These are phyloP conservation scores for Discostella stelligera DNA, from an alignment of 352 stramenopile species.

Conservation along the genomic window DNA sequence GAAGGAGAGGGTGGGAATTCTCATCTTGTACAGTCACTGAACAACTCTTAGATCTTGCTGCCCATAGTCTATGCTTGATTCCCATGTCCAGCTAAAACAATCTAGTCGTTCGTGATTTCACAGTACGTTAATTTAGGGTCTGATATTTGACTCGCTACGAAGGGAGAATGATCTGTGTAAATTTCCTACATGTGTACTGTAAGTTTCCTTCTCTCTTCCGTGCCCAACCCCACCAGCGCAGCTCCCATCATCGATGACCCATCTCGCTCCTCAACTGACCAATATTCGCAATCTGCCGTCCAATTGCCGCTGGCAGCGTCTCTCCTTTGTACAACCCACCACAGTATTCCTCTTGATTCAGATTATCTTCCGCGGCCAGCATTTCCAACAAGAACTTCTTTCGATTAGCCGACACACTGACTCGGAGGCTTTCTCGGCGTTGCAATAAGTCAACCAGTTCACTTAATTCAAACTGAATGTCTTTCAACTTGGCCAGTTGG, in stretches of 20 bases:
- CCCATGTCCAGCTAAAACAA: neutral
- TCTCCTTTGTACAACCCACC: conserved; percentile 1
- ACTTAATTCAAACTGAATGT: conserved; percentile 10
- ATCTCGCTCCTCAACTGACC: neutral
- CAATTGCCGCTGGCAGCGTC: neutral
- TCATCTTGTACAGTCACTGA: neutral
- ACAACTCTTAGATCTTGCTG: neutral
- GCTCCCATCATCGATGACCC: neutral
- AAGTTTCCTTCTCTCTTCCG: neutral
- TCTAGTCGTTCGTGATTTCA: too few species aligned
- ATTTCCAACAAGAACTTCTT: conserved; percentile 3
- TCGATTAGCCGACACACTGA: neutral
- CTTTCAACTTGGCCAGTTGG: conserved; percentile 15
- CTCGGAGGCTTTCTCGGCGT: neutral
- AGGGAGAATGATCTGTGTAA: too few species aligned
- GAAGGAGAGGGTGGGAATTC: neutral
- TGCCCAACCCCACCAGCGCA: too few species aligned
- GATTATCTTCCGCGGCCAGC: neutral
- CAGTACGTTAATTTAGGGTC: too few species aligned
- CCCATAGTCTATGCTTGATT: neutral
- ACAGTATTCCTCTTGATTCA: neutral
- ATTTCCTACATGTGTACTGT: neutral
- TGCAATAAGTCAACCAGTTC: neutral
- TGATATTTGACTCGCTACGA: too few species aligned
- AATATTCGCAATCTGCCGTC: conserved; percentile 5